These are phyloP conservation scores for Chlorophyllum brunneum DNA, from an alignment of 768 basidiomycete genomes.

Conservation along the genomic window DNA sequence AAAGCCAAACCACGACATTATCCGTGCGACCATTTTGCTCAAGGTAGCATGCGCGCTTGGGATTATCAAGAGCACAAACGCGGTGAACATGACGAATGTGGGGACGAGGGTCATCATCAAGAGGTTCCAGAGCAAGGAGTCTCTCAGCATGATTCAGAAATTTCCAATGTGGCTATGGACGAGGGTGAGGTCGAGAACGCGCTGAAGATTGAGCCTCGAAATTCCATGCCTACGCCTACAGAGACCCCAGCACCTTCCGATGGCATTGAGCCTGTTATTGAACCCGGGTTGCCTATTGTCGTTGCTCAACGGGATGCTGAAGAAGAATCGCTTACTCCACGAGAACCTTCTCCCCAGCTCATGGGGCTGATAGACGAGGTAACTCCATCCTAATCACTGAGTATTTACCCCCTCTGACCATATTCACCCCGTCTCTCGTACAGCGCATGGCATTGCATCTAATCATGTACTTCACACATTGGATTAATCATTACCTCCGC, in stretches of 20 bases:
- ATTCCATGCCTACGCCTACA: conserved; percentile 38
- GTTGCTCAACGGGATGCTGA: background rate
- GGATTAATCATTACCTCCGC: conserved; percentile 65
- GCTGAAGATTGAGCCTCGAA: conserved; percentile 28
- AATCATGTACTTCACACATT: conserved; percentile 80
- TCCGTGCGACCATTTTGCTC: conserved; percentile 14
- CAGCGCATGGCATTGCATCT: conserved; percentile 72
- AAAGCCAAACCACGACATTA: conserved; percentile 18
- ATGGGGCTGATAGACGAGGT: conserved; percentile 68
- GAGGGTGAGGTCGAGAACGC: conserved; percentile 41
- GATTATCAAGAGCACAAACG: conserved; percentile 24
- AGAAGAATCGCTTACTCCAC: conserved; percentile 26
- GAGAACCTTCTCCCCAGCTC: conserved; percentile 57
- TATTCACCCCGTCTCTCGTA: conserved; percentile 17
- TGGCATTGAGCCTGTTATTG: conserved; percentile 8
- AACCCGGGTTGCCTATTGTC: background rate
- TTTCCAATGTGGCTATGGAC: conserved; percentile 22
- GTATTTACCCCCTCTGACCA: no score
- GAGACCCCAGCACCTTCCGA: conserved; percentile 33
- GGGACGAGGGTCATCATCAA: conserved; percentile 27
- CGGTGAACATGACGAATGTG: conserved; percentile 10
- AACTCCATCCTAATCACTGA: conserved; percentile 19
- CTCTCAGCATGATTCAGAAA: background rate
- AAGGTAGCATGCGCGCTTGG: conserved; percentile 33
- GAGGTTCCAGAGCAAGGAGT: background rate